A percentile compares a stretch with the other conserved stretches of the same genome.
Conservation (phyloP, 805 yeast species). For the Kurtzmaniella fragi region DNA sequence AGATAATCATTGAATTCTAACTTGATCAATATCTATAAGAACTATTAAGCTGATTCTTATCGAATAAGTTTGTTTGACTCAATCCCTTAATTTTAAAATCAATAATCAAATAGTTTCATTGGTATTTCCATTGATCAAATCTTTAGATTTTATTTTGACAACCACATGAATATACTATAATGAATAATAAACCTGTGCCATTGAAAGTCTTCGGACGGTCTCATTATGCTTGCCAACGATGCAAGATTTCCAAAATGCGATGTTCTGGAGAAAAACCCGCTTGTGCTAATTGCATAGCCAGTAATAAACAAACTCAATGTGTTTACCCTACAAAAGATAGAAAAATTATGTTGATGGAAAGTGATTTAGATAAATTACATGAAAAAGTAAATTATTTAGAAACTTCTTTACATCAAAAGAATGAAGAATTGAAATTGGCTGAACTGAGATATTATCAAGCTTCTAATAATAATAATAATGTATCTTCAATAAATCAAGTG, state of each 20-base stretch:
- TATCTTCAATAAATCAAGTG: constrained; percentile 1
- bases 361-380: constrained; percentile 31
- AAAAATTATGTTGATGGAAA: constrained; percentile 39
- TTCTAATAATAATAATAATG: too few relatives aligned
- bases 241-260: constrained; percentile 34
- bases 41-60: too few relatives aligned
- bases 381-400: constrained; percentile 28
- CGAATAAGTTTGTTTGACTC: too few relatives aligned
- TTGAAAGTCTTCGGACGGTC: constrained; percentile 37
- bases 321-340: constrained; percentile 34
- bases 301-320: constrained; percentile 27
- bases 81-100: too few relatives aligned
- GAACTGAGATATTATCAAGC: too few relatives aligned
- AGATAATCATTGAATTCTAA: too few relatives aligned
- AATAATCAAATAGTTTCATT: too few relatives aligned
- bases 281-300: constrained; percentile 34
- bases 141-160: too few relatives aligned
- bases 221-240: constrained; percentile 40
- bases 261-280: constrained; percentile 40
- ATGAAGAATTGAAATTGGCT: neutral
- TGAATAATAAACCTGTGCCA: constrained; percentile 20
- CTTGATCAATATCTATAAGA: too few relatives aligned
- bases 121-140: too few relatives aligned
- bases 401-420: constrained; percentile 2
- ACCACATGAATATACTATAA: neutral